Conservation (phyloP, 2,329 filamentous ascomycete species). For the Hypoxylon sp. region DNA sequence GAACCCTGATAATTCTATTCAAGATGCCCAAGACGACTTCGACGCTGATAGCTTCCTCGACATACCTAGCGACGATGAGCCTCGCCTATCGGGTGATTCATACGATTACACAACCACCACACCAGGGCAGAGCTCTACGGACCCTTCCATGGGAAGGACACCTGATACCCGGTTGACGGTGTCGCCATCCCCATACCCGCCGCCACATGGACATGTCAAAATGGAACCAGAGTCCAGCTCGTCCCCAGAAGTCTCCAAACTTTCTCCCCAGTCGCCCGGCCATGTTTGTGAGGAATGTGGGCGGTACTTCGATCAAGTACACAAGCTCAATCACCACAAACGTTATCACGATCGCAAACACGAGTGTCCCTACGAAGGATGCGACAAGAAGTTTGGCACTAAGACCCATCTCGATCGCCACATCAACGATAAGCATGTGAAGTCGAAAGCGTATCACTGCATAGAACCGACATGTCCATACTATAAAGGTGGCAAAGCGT, state of each 20-base stretch:
- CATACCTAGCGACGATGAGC: conserved; percentile 52
- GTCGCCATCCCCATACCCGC: conserved; percentile 53
- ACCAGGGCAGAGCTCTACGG: conserved; percentile 52
- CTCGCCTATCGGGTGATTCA: conserved; percentile 51
- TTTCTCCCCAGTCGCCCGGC: conserved; percentile 44
- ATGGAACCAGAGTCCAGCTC: conserved; percentile 48
- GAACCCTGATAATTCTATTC: conserved; percentile 3
- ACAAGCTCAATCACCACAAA: conserved; percentile 74
- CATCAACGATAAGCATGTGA: conserved; percentile 73
- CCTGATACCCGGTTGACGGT: conserved; percentile 53
- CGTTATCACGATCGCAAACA: conserved; percentile 72
- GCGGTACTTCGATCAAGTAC: conserved; percentile 68
- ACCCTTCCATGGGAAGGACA: conserved; percentile 53
- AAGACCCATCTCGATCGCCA: conserved; percentile 74
- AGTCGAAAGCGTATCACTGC: conserved; percentile 73
- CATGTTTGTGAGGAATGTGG: conserved; percentile 60
- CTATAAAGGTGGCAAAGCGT: conserved; percentile 71
- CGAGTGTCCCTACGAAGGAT: conserved; percentile 60
- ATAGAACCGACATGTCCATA: conserved; percentile 68
- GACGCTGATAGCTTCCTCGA: conserved; percentile 51
- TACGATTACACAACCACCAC: conserved; percentile 52
- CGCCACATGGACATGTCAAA: conserved; percentile 45
- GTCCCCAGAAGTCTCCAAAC: conserved; percentile 50
- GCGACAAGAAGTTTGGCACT: conserved; percentile 71
- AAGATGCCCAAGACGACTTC: conserved; percentile 40